Evolutionary conservation across 805 yeast species (phyloP), one percentile per base, ranked within the genome.

Genomic region (Metschnikowia lachancei): DNA sequence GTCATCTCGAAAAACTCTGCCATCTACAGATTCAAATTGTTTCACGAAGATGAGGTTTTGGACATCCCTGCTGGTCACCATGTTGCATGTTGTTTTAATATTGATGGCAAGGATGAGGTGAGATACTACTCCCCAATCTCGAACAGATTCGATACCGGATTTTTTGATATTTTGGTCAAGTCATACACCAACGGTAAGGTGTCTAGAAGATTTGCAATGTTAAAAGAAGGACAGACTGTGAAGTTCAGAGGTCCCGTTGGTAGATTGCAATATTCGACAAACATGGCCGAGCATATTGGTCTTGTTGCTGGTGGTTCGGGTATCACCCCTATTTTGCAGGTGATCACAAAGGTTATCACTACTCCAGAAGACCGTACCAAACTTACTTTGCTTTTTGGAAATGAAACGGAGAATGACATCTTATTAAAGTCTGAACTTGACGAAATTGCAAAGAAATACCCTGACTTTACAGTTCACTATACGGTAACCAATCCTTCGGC

Each of bases 281-380:
- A 84, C 60, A 76, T 80, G 70, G 83, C 81, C 34, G 76, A 76
- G 50, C 78, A 81, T 49, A 72, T 87, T 47, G 81, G 82, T 16
- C 74, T 87, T 69, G 73, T 87, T 55, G 92, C 91, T 7, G 95
- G 94, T 55, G 95, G 95, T 16, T 81, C 92, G 0, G 95, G 97
- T 43, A 84, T 91, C 52, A 88, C 97, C 8, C 97, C 97, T 32
- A 82, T 88, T 67, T 75, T 86, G 59, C 95, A 90, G 67, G 85
- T 91, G 13, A 72, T 87, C 43, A 82, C 86, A 50, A 78, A 78
- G 49, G 74, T 85, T 41, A 78, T 85, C 51, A 85, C 90, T 14
- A 80, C 83, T 22, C 82, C 88, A 3, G 81, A 75, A 47, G 91
- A 85, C 62, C 31, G 61, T 28, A 84, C 92, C 31, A 74, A 75